Evolutionary conservation across 192 early-diverging fungal species (phyloP).

Genomic region (Phlyctochytrium planicorne): DNA sequence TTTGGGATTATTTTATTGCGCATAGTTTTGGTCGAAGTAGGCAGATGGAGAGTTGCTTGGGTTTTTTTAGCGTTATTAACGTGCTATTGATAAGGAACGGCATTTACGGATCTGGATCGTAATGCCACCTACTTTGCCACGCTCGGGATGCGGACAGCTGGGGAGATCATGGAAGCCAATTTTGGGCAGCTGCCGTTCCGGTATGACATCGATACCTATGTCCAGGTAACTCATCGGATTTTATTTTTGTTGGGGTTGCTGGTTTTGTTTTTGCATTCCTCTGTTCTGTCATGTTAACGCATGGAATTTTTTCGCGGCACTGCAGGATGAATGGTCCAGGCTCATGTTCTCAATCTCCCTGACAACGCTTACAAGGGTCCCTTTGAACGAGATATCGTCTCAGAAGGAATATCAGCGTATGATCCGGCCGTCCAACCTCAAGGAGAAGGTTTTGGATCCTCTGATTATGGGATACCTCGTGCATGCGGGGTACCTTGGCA

Average conservation of each 20-base stretch:
- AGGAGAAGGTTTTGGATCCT: slow-evolving; percentile 39
- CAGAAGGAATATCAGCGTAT: slow-evolving; percentile 24
- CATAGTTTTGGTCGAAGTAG: no score
- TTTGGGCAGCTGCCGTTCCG: slow-evolving; percentile 72
- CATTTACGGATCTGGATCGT: slow-evolving; percentile 34
- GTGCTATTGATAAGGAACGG: slow-evolving; percentile 25
- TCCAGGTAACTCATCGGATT: slow-evolving; percentile 37
- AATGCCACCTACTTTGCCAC: slow-evolving; percentile 60
- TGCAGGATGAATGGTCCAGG: neutral
- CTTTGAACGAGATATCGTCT: neutral
- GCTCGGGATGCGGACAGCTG: slow-evolving; percentile 71
- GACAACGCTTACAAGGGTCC: slow-evolving; percentile 25
- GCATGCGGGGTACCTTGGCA: slow-evolving; percentile 79
- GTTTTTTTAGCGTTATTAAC: slow-evolving; percentile 26
- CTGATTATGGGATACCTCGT: slow-evolving; percentile 80
- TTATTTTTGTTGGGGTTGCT: neutral
- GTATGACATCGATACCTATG: slow-evolving; percentile 71
- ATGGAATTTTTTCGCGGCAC: slow-evolving; percentile 22
- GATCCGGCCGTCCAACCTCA: slow-evolving; percentile 20
- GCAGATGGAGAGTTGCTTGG: neutral
- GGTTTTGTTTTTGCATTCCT: neutral
- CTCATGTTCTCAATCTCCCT: neutral
- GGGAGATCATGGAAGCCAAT: slow-evolving; percentile 72
- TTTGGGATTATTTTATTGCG: slow-evolving; percentile 13
- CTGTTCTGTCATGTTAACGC: slow-evolving; percentile 8